phyloP scores from a whole-genome alignment of 208 protist species.

The Trypanosomatidae sp. region DNA sequence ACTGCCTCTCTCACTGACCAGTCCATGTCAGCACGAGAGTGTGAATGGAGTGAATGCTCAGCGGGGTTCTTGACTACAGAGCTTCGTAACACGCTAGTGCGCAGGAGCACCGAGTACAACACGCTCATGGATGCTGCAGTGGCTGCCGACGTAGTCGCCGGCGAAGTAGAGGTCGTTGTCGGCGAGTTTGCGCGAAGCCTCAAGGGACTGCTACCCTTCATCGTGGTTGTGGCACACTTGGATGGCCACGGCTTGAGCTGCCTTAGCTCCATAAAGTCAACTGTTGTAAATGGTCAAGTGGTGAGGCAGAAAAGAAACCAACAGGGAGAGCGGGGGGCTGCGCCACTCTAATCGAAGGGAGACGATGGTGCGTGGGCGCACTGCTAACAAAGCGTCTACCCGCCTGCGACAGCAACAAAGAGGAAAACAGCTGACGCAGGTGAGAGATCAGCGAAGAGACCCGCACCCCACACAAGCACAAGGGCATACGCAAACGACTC shows the following conservation, averaged over 20 bases:
- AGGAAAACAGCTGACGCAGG: neutral
- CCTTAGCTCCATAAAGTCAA: conserved; percentile 4
- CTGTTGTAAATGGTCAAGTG: neutral
- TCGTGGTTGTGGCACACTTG: too few species aligned
- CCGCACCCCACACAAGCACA: neutral
- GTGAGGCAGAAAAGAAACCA: neutral
- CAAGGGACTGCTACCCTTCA: neutral
- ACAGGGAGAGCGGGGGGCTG: neutral
- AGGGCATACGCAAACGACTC: neutral
- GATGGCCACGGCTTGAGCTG: neutral
- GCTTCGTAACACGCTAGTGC: neutral
- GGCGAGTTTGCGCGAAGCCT: neutral
- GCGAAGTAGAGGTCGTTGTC: neutral
- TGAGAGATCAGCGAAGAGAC: neutral
- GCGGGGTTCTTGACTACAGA: neutral
- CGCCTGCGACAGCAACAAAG: neutral
- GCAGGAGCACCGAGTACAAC: conserved; percentile 18
- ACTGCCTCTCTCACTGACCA: neutral
- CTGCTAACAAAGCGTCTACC: neutral
- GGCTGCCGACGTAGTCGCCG: neutral
- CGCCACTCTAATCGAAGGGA: neutral
- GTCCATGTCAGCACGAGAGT: conserved; percentile 8
- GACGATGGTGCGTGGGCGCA: neutral
- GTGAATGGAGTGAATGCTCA: conserved; percentile 10
- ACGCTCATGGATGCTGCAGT: conserved; percentile 6